phyloP scores from a whole-genome alignment of 2,329 filamentous ascomycete species.

The Diaporthe australafricana region DNA sequence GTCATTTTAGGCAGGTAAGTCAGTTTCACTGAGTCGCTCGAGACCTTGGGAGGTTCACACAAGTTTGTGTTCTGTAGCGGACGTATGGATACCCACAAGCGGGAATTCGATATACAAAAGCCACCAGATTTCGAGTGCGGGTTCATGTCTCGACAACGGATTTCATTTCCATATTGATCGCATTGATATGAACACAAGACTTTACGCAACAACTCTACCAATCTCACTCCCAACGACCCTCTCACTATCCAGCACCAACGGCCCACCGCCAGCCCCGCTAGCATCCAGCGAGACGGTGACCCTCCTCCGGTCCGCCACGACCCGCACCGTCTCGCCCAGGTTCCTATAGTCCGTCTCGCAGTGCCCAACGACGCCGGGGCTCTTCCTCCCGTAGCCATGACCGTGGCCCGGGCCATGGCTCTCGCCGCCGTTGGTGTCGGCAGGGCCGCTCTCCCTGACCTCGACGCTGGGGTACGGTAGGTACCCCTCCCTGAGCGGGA shows the following conservation, averaged over 20 bases:
- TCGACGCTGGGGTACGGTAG: constrained; percentile 84
- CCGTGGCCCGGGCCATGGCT: constrained; percentile 36
- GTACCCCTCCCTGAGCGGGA: constrained; percentile 83
- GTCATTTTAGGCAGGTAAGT: no score
- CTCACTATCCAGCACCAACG: constrained; percentile 75
- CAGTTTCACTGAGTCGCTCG: no score
- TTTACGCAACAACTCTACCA: constrained; percentile 52
- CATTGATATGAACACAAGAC: neutral
- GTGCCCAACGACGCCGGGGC: constrained; percentile 51
- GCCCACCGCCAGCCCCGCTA: constrained; percentile 73
- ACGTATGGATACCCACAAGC: no score
- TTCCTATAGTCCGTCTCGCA: constrained; percentile 87
- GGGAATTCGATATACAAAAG: no score
- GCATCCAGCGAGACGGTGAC: constrained; percentile 81
- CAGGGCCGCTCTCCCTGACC: constrained; percentile 67
- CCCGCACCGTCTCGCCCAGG: constrained; percentile 79
- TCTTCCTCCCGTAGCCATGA: constrained; percentile 35
- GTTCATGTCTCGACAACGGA: no score
- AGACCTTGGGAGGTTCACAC: no score
- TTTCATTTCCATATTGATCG: neutral
- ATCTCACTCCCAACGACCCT: constrained; percentile 39
- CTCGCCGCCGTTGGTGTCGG: neutral
- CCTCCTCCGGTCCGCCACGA: constrained; percentile 76
- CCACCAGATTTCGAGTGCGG: no score
- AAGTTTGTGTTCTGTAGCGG: no score